Evolutionary conservation across 1,284 basidiomycete species (phyloP).

Genomic region (Violaceomyces palustris): DNA sequence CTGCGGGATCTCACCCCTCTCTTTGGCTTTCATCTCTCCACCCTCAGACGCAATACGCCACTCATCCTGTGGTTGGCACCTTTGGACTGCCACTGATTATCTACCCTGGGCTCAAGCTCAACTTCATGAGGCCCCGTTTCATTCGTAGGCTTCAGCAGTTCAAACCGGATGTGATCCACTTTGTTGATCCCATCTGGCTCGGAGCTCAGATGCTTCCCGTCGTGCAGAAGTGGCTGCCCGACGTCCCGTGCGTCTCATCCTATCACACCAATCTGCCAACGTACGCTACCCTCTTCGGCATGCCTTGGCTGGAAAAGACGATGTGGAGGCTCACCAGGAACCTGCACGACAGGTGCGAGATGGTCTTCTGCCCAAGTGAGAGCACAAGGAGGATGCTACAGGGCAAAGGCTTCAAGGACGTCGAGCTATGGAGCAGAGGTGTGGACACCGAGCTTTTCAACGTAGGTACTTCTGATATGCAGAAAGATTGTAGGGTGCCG

Average conservation of each 20-base stretch:
- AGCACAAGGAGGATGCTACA: slow-evolving; percentile 58
- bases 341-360: slow-evolving; percentile 50
- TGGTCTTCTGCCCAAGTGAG: slow-evolving; percentile 60
- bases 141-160: slow-evolving; percentile 55
- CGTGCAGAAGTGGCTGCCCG: slow-evolving; percentile 51
- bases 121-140: slow-evolving; percentile 60
- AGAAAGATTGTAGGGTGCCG: neutral
- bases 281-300: slow-evolving; percentile 60
- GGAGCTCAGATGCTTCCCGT: slow-evolving; percentile 54
- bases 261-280: slow-evolving; percentile 61
- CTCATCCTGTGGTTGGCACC: slow-evolving; percentile 59
- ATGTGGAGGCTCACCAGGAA: slow-evolving; percentile 53
- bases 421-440: slow-evolving; percentile 59
- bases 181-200: slow-evolving; percentile 60
- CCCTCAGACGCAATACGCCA: slow-evolving; percentile 57
- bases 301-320: slow-evolving; percentile 57
- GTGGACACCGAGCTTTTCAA: slow-evolving; percentile 37
- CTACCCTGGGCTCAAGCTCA: slow-evolving; percentile 60
- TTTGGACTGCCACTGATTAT: slow-evolving; percentile 59
- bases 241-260: slow-evolving; percentile 58
- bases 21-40: too few relatives aligned
- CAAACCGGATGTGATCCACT: slow-evolving; percentile 58
- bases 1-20: too few relatives aligned
- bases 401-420: slow-evolving; percentile 55
- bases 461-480: too few relatives aligned